A percentile compares a stretch with the other conserved stretches of the same genome.
These are phyloP conservation scores for Xanthoparmelia taractica DNA, from an alignment of 495 filamentous ascomycete species.

Conservation along the genomic window DNA sequence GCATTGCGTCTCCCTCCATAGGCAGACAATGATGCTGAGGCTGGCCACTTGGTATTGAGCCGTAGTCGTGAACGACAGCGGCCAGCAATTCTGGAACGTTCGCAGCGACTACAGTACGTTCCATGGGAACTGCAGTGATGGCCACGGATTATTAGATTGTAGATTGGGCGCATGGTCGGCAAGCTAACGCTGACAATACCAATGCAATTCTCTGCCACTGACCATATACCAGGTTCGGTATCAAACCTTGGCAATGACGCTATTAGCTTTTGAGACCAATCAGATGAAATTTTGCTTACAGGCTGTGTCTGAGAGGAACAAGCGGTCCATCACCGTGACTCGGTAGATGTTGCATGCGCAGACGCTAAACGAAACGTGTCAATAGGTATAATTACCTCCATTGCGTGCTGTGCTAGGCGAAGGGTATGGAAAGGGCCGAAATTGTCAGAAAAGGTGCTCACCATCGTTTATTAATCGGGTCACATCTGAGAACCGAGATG, in stretches of 20 bases:
- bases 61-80: neutral
- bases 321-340: neutral
- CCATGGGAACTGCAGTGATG: conserved; percentile 6
- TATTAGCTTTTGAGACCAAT: neutral
- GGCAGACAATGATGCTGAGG: neutral
- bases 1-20: neutral
- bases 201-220: conserved; percentile 2
- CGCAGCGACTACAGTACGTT: conserved; percentile 5
- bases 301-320: neutral
- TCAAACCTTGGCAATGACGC: neutral
- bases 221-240: conserved; percentile 2
- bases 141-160: conserved; percentile 1
- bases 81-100: neutral
- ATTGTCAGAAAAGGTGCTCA: neutral
- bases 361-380: neutral
- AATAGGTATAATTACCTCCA: neutral
- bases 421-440: neutral
- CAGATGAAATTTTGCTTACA: neutral
- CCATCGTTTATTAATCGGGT: neutral
- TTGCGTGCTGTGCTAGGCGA: neutral
- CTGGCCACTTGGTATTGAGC: neutral
- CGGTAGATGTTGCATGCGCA: conserved; percentile 2
- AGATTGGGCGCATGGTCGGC: conserved; percentile 8
- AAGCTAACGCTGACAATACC: conserved; percentile 7
- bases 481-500: neutral